Conservation (phyloP, 2,329 filamentous ascomycete genomes). For the Colletotrichum sp. region DNA sequence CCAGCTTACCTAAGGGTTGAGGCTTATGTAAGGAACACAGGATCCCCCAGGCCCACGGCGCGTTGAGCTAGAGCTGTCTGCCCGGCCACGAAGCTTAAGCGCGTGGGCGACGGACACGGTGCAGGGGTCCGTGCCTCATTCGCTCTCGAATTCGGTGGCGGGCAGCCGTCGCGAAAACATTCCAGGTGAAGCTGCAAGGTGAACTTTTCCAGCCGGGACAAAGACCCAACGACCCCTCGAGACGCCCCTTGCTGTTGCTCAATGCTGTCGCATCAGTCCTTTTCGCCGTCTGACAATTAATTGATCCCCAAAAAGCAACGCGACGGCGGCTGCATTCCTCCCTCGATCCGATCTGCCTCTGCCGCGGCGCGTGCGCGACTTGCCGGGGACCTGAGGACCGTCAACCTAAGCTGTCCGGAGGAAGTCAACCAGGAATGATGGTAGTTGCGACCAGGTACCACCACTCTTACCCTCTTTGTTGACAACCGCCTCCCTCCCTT, state of each 20-base stretch:
- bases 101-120: conserved; percentile 10
- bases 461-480: conserved; percentile 19
- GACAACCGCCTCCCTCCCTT: conserved; percentile 15
- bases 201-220: conserved; percentile 3
- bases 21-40: background rate
- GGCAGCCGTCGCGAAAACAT: conserved; percentile 21
- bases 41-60: background rate
- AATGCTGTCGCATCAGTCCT: background rate
- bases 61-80: background rate
- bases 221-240: conserved; percentile 12
- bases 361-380: conserved; percentile 18
- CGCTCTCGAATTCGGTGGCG: background rate
- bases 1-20: background rate
- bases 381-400: background rate
- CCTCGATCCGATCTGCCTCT: background rate
- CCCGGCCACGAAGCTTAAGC: background rate
- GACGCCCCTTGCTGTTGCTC: background rate
- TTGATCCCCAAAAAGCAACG: background rate
- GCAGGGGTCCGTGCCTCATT: conserved; percentile 6
- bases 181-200: background rate
- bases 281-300: background rate
- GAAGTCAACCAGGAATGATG: conserved; percentile 6
- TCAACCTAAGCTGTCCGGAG: background rate
- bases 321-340: background rate
- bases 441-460: conserved; percentile 14